These are phyloP conservation scores for Daldinia vernicosa DNA, from an alignment of 495 filamentous ascomycete genomes.

Conservation along the genomic window DNA sequence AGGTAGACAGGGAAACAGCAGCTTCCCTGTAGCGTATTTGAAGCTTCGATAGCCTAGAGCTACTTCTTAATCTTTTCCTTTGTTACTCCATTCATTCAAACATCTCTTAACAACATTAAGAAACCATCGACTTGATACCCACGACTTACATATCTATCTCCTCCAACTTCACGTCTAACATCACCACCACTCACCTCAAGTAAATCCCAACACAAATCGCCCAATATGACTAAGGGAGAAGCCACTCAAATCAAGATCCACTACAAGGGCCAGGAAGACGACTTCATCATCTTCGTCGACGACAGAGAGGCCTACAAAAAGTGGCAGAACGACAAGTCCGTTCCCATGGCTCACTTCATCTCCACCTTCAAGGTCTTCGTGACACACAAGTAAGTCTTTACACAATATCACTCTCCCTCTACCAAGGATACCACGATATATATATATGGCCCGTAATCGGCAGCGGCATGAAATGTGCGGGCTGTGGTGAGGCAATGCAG, in stretches of 20 bases:
- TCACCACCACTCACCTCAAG: too few species aligned
- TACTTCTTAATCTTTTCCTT: constrained; percentile 16
- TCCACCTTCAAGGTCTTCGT: constrained; percentile 89
- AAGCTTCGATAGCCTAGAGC: constrained; percentile 36
- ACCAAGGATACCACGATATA: not conserved
- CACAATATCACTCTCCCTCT: not conserved
- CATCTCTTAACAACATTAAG: constrained; percentile 13
- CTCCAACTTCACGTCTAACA: not conserved
- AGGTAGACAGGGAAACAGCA: constrained; percentile 36
- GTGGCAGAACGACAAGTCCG: constrained; percentile 82
- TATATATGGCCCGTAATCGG: not conserved
- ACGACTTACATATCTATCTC: not conserved
- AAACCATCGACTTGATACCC: not conserved
- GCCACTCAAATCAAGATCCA: constrained; percentile 78
- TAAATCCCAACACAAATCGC: constrained; percentile 22
- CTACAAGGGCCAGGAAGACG: constrained; percentile 87
- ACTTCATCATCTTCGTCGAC: constrained; percentile 92
- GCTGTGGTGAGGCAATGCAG: not conserved
- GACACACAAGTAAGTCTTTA: constrained; percentile 80
- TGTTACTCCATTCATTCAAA: constrained; percentile 8
- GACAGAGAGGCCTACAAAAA: constrained; percentile 73
- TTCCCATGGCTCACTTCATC: constrained; percentile 85
- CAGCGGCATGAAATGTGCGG: not conserved
- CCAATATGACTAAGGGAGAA: constrained; percentile 83
- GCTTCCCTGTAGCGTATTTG: constrained; percentile 41